Evolutionary conservation across 1,284 basidiomycete species (phyloP), one percentile per base, ranked within the genome.

Genomic region (Trichosporon faecale): DNA sequence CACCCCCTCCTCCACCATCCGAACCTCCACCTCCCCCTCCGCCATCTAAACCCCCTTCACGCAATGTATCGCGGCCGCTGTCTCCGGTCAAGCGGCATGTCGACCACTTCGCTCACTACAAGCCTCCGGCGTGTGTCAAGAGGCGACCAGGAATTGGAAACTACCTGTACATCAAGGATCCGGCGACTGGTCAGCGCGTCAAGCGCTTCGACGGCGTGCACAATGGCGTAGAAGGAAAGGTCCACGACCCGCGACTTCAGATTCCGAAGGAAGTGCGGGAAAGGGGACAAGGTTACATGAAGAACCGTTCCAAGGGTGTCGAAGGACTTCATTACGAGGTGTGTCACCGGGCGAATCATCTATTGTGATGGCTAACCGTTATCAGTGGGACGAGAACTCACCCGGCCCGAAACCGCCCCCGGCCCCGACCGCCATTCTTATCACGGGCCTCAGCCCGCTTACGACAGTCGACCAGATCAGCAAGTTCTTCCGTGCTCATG

Each of bases 301-400:
- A 79, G 72, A 69, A 76, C 35, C 72, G 80, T 16, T 14, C 71
- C 6, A 72, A 68, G 23, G 76, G 77, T 33, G 70, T 78, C n/a
- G 37, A 68, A 33, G 70, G 74, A 61, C 11, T 82, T 8, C 70
- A 74, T 9, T 82, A 80, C 66, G 79, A 80, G 68, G 81, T 81
- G 72, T 76, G 80, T 77, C n/a, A 37, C 9, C 37, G 7, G 21
- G 18, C 9, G 49, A 25, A 11, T 9, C 14, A n/a, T 52, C 11
- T 52, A 6, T 60, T 40, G 5, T 40, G 61, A 46, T 25, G 25
- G 46, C 68, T 71, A 65, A 70, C 60, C 0, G 23, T 9, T 33
- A 31, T 80, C 23, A 94, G 91, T 90, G 91, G 85, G 94, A 97
- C 81, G 82, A 85, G 31, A 85, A 92, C 78, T 93, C 93, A 1